phyloP scores from a whole-genome alignment of 2,329 filamentous ascomycete genomes.

The Fonsecaea nubica region DNA sequence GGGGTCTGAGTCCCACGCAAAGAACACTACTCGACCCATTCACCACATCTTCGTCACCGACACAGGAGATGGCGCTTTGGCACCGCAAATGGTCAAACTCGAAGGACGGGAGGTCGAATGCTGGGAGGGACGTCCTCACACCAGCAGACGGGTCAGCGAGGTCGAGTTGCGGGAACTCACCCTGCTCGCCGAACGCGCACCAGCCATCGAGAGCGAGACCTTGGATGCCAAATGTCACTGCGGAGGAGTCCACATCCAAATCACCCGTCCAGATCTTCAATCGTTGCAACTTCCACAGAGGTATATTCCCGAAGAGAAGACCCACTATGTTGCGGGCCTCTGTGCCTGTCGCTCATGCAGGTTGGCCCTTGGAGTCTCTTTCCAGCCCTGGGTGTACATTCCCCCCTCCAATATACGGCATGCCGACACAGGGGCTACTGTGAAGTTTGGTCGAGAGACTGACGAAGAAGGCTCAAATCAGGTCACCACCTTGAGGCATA shows the following conservation, averaged over 20 bases:
- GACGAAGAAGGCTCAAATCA: conserved; percentile 3
- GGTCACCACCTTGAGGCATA: conserved; percentile 1
- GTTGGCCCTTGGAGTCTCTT: neutral
- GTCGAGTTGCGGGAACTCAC: neutral
- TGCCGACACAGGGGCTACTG: neutral
- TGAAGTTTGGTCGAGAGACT: neutral
- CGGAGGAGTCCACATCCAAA: neutral
- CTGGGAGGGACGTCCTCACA: neutral
- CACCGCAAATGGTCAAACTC: neutral
- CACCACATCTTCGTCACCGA: conserved; percentile 11
- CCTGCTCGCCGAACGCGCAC: neutral
- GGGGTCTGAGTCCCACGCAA: neutral
- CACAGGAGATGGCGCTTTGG: conserved; percentile 10
- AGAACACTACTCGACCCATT: neutral
- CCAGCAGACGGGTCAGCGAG: neutral
- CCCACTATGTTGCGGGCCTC: neutral
- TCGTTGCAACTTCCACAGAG: neutral
- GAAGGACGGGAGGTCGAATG: neutral
- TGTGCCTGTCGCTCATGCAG: conserved; percentile 5
- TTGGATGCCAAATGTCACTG: conserved; percentile 6
- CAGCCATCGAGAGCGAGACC: neutral
- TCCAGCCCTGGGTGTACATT: conserved; percentile 1
- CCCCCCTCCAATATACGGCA: neutral
- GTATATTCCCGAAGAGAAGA: neutral
- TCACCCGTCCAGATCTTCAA: neutral